Evolutionary conservation across 306 rosid species (phyloP), one percentile per base, ranked within the genome.

Genomic region (Prunus fruticosa): DNA sequence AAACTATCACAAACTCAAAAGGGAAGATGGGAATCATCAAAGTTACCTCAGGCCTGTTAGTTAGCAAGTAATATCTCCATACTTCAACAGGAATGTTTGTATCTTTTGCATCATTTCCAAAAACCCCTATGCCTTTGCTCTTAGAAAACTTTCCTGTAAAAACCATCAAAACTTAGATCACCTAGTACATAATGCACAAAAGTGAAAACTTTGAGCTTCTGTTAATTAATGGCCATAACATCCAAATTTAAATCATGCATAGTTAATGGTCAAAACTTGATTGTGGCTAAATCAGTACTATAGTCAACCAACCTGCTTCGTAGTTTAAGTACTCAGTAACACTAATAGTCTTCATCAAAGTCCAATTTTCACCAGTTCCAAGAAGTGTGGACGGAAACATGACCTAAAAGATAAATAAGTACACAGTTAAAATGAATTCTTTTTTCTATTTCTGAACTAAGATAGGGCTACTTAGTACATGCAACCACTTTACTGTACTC

Each of bases 61-160:
- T 91, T 28, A 95, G 91, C 85, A 95, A 87, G 89, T 95, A 95
- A 86, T 95, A 95, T 86, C 99, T 86, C 99, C 99, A 95, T 50
- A 90, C 99, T 88, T 95, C 99, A 66, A 88, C 96, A 11, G 97
- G 97, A 83, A 95, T 90, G 73, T 78, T 78, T 79, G 99, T 92
- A 76, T 92, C 99, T 82, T 89, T 95, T n/a, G 85, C 99, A 87
- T 92, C 96, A 45, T 95, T 95, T 69, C 99, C 97, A 83, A 95
- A 95, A 65, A 92, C 97, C 50, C 99, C 99, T 2, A 90, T 27
- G 50, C 99, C 99, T 87, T 86, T 95, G 78, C 97, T 95, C 85
- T 95, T 95, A 14, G 99, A 95, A 84, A 95, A 95, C 85, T 95
- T 95, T 73, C 99, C 99, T 95, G 78, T 52, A 77, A 71, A 69